Evolutionary conservation across 2,329 filamentous ascomycete genomes (phyloP).

Genomic region (Hypoxylon sp.): DNA sequence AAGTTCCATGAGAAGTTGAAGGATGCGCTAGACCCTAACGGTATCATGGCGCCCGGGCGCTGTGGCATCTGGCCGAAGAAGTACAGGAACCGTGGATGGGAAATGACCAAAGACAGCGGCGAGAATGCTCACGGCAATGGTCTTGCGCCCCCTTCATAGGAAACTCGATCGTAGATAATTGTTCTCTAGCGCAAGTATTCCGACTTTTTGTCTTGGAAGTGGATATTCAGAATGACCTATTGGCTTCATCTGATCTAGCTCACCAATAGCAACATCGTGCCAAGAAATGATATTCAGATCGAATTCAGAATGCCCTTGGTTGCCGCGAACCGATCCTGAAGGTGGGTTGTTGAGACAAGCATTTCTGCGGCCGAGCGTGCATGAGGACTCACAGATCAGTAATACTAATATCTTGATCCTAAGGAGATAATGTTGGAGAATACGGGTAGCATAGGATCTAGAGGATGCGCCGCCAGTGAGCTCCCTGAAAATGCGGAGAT

Average conservation of each 20-base stretch:
- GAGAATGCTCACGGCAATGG: constrained; percentile 52
- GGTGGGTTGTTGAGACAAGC: constrained; percentile 18
- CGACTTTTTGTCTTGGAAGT: not conserved
- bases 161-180: not conserved
- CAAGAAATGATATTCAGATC: not conserved
- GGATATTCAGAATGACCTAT: not conserved
- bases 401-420: not conserved
- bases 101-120: constrained; percentile 53
- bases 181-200: not conserved
- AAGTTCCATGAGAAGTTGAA: constrained; percentile 59
- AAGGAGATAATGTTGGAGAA: not conserved
- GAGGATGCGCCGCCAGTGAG: no score
- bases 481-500: not conserved
- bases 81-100: constrained; percentile 54
- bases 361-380: constrained; percentile 6
- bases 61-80: constrained; percentile 53
- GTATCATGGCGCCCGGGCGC: constrained; percentile 52
- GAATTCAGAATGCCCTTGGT: no score
- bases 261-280: not conserved
- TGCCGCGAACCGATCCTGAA: no score
- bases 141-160: constrained; percentile 36
- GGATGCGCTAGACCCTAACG: constrained; percentile 58
- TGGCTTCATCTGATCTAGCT: not conserved
- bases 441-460: not conserved
- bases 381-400: constrained; percentile 1